Evolutionary conservation across 2,329 filamentous ascomycete genomes (phyloP), one percentile per base, ranked within the genome.

Genomic region (Scedosporium apiospermum): DNA sequence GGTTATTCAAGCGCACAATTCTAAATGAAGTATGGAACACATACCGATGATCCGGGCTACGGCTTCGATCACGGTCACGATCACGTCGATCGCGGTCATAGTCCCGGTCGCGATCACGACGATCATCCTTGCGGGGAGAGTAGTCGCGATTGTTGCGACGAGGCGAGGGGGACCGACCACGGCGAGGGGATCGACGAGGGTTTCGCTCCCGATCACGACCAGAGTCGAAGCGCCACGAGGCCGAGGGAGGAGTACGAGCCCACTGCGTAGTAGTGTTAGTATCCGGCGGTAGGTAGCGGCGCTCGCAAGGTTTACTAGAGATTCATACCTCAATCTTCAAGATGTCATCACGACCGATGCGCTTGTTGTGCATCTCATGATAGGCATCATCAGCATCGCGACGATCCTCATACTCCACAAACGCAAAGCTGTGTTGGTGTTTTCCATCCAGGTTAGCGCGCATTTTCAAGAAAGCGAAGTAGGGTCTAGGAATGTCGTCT

Each of bases 341-440:
- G 64, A 96, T 80, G 71, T 99, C 95, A 73, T 99, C 95, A 66
- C 93, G 89, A 58, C 92, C 93, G 69, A 99, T 92, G 68, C 93
- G 91, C 86, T 97, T 97, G 82, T 98, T 98, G 75, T 99, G 95
- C 95, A 99, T 99, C 80, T 99, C 95, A 76, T 99, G 91, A 75
- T 99, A 99, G 58, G 95, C 95, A 79, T 99, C 95, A 76, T 99
- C 95, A 67, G 95, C 93, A 82, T 99, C 95, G 70, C 95, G 93
- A 71, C 93, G 91, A 76, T 93, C 96, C 81, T 99, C 95, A 77
- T 99, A 99, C 79, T 99, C 95, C 67, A 99, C 95, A 75, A 99
- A 99, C 44, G 95, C 95, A 76, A 99, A 99, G 69, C 95, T 87
- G n/a, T 38, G 34, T 38, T 38, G 10, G 34, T 12, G 34, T 38